These are phyloP conservation scores for Leucocoprinus birnbaumii DNA, from an alignment of 768 basidiomycete species.

Conservation along the genomic window DNA sequence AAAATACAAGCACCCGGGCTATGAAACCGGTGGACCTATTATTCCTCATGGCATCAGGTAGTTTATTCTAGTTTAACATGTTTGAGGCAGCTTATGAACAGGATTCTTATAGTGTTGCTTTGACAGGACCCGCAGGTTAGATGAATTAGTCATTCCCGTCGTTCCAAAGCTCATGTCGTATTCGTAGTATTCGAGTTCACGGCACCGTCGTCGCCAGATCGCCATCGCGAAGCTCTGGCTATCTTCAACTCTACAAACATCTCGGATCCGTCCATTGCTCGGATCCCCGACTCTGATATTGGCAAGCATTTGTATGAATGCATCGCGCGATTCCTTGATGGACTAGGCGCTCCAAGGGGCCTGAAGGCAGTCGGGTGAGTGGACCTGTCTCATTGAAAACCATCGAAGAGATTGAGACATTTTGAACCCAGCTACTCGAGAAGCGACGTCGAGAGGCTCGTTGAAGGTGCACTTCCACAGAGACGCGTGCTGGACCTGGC, in stretches of 20 bases:
- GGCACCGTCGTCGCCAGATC: conserved; percentile 87
- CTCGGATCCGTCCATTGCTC: conserved; percentile 67
- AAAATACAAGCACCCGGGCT: conserved; percentile 89
- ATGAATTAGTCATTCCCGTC: conserved; percentile 15
- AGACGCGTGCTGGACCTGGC: conserved; percentile 90
- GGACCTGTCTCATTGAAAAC: neutral
- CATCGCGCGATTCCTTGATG: conserved; percentile 85
- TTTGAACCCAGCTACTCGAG: conserved; percentile 55
- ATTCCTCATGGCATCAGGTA: conserved; percentile 91
- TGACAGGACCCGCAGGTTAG: conserved; percentile 88
- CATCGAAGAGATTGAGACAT: neutral
- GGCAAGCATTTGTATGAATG: conserved; percentile 80
- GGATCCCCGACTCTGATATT: conserved; percentile 76
- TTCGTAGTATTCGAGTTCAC: conserved; percentile 87
- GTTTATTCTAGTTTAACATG: neutral
- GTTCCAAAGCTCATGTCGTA: no score
- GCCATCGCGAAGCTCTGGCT: conserved; percentile 85
- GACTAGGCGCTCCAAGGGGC: conserved; percentile 82
- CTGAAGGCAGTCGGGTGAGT: conserved; percentile 71
- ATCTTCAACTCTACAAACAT: conserved; percentile 70
- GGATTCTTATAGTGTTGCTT: conserved; percentile 64
- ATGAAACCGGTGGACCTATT: conserved; percentile 78
- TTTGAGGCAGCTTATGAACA: neutral
- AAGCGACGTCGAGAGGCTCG: conserved; percentile 68
- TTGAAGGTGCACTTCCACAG: conserved; percentile 91